Conservation (phyloP, 306 rosid genomes). For the Gastrolobium villosum region DNA sequence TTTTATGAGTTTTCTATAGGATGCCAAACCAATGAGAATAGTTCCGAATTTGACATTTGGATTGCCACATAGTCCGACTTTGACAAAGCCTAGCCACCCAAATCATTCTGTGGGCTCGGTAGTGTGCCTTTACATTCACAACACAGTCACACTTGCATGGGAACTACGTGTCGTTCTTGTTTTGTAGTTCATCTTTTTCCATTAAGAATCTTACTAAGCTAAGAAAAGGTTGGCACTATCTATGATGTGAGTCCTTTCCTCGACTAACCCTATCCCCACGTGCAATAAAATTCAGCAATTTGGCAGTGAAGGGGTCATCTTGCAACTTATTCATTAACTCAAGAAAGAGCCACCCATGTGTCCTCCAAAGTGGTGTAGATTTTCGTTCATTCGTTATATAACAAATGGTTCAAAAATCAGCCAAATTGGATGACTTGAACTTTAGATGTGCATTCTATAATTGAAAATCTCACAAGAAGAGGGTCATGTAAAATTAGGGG, state of each 20-base stretch:
- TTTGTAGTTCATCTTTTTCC: slow-evolving; percentile 9
- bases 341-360: slow-evolving; percentile 15
- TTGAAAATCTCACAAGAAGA: not conserved
- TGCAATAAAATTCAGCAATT: not conserved
- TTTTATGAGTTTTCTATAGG: not conserved
- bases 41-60: not conserved
- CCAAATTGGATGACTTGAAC: not conserved
- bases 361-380: not conserved
- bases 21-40: not conserved
- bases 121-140: slow-evolving; percentile 20
- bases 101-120: not conserved
- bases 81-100: not conserved
- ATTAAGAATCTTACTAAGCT: slow-evolving; percentile 9
- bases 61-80: not conserved
- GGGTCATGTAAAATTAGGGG: not conserved
- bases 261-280: not conserved
- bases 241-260: slow-evolving; percentile 2
- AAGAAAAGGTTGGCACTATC: not conserved
- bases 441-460: not conserved
- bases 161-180: slow-evolving; percentile 51
- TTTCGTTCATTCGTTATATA: not conserved
- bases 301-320: not conserved
- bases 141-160: slow-evolving; percentile 49
- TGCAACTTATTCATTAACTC: not conserved
- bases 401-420: not conserved